A percentile compares a stretch with the other conserved stretches of the same genome.
Conservation (phyloP, 805 yeast species). For the Candida tammaniensis region DNA sequence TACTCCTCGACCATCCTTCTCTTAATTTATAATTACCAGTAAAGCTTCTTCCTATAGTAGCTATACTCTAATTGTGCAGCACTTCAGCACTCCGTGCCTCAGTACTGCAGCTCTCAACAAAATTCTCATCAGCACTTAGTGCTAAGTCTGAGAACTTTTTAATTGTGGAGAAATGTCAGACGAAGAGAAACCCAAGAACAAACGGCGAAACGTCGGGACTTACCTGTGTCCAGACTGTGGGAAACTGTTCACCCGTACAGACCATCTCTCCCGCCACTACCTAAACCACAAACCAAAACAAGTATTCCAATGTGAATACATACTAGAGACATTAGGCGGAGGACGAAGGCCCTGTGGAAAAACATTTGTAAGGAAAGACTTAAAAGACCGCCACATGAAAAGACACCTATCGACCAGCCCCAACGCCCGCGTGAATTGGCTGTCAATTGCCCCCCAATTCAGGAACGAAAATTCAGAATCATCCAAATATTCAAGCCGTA, state of each 20-base stretch:
- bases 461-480: too few species aligned
- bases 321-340: conserved; percentile 38
- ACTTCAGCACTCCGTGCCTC: too few species aligned
- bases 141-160: too few species aligned
- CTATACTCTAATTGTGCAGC: too few species aligned
- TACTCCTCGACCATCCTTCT: too few species aligned
- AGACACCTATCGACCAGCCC: conserved; percentile 21
- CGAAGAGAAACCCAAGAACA: conserved; percentile 5
- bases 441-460: conserved; percentile 10
- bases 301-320: conserved; percentile 55
- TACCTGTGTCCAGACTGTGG: conserved; percentile 45
- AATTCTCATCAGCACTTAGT: too few species aligned
- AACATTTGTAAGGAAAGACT: conserved; percentile 62
- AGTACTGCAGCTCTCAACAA: too few species aligned
- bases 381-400: conserved; percentile 40
- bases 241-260: conserved; percentile 58
- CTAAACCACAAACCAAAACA: conserved; percentile 55
- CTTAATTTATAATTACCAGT: too few species aligned
- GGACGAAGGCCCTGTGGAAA: conserved; percentile 48
- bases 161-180: conserved; percentile 1
- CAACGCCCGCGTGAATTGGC: conserved; percentile 13
- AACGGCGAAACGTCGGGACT: conserved; percentile 22
- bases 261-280: conserved; percentile 63
- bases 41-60: too few species aligned
- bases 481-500: conserved; percentile 7